Evolutionary conservation across 2,329 filamentous ascomycete genomes (phyloP).

Genomic region (Beauveria sp.): DNA sequence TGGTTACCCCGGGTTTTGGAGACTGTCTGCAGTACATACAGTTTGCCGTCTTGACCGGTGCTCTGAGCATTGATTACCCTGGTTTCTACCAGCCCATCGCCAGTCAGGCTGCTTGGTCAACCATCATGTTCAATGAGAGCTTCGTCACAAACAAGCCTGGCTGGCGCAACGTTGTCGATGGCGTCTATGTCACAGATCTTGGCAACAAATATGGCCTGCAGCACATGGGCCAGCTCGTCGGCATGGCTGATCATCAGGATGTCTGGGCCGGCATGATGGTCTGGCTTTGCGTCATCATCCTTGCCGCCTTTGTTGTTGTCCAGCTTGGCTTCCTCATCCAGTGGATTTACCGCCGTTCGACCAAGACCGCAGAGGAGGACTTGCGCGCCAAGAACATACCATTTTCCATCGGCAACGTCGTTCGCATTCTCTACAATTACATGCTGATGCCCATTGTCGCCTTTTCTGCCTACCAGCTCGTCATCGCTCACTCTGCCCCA

Average conservation of each 20-base stretch:
- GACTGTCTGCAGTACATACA: conserved; percentile 97
- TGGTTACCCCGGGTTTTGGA: conserved; percentile 92
- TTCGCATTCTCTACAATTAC: conserved; percentile 87
- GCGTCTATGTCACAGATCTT: conserved; percentile 75
- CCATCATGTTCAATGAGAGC: conserved; percentile 87
- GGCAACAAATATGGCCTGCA: conserved; percentile 64
- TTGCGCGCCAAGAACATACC: conserved; percentile 85
- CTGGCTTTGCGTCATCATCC: conserved; percentile 76
- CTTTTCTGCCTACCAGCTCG: conserved; percentile 84
- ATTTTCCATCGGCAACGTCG: conserved; percentile 69
- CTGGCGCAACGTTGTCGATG: conserved; percentile 64
- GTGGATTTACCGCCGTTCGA: conserved; percentile 67
- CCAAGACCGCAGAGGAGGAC: conserved; percentile 73
- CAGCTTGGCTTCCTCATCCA: conserved; percentile 71
- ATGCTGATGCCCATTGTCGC: conserved; percentile 82
- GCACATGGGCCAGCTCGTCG: conserved; percentile 70
- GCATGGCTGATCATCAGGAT: conserved; percentile 67
- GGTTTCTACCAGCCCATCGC: conserved; percentile 90
- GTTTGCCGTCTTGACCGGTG: conserved; percentile 82
- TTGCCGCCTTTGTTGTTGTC: conserved; percentile 56
- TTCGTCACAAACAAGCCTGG: conserved; percentile 64
- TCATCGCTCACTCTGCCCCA: conserved; percentile 62
- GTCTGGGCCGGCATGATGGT: conserved; percentile 93
- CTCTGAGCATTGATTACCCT: conserved; percentile 78
- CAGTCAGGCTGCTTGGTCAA: conserved; percentile 81